Base-by-base conservation (phyloP, 2,329 filamentous ascomycete species). In the Alternaria angustiovoidea region DNA sequence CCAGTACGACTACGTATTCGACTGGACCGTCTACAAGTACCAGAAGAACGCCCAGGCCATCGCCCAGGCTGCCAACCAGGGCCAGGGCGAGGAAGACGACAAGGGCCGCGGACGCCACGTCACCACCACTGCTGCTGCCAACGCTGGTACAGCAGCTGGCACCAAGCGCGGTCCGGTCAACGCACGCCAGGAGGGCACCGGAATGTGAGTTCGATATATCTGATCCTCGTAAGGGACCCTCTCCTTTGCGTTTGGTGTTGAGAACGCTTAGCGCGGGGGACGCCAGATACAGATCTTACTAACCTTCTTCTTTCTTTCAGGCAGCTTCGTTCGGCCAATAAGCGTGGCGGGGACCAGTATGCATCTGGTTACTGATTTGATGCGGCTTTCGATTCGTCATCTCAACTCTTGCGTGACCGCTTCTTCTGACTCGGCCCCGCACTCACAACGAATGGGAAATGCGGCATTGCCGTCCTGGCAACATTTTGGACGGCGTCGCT, bases 1-100 rank as follows among this genome's bases (percentile, higher is more conserved):
- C 89, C 95, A 99, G 85, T 98, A 99, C 81, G 95, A 99, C 83
- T 98, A 99, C 75, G 95, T 99, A 73, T 99, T 99, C 76, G 95
- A 99, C 84, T 99, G 95, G 95, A 99, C 95, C 62, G 95, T 98
- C 75, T 98, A 97, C 89, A 98, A 98, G 86, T 97, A 98, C 86
- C 94, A 97, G 88, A 97, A 97, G 90, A 98, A 97, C 74, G 94
- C 94, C 56, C 92, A 96, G 83, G 93, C 93, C 76, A 96, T 96
- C 80, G 92, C 92, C 71, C 90, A 94, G 80, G 91, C 91, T 71
- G 89, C 89, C 70, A 85, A 87, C 72, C 84, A 88, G 75, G 82
- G 82, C 60, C 85, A 87, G 80, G 88, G 87, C 69, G 85, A 87
- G 64, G 91, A 93, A 68, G 91, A 93, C 18, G 92, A 95, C 75